A percentile compares a stretch with the other conserved stretches of the same genome.
Evolutionary conservation across 2,329 filamentous ascomycete genomes (phyloP).

Genomic region (Capronia epimyces): DNA sequence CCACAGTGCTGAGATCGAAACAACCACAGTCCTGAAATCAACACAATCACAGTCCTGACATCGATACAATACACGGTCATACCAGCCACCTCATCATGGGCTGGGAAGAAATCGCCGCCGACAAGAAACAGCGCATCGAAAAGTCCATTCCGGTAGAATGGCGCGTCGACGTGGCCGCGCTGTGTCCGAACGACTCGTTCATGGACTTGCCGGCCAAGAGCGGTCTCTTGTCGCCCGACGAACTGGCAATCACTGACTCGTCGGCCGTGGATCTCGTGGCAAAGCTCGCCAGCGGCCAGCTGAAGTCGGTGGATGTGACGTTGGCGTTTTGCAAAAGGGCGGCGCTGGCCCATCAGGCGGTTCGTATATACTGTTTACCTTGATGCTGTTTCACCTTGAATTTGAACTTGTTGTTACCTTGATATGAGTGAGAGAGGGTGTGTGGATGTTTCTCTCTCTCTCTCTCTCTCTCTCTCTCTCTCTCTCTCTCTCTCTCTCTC

Average conservation of each 20-base stretch:
- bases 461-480: no score
- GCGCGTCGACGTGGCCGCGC: conserved; percentile 11
- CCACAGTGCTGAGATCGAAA: no score
- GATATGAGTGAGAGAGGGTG: no score
- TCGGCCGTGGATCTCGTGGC: conserved; percentile 22
- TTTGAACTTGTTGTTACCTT: no score
- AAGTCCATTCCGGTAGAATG: conserved; percentile 26
- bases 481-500: no score
- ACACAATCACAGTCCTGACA: no score
- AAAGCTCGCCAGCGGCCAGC: conserved; percentile 5
- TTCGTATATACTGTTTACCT: no score
- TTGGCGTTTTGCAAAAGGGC: conserved; percentile 7
- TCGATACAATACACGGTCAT: no score
- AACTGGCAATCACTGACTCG: conserved; percentile 24
- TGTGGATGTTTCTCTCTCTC: no score
- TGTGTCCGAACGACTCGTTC: conserved; percentile 2
- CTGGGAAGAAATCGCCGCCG: conserved; percentile 25
- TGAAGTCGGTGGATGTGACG: conserved; percentile 8
- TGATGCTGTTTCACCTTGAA: no score
- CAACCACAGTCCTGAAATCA: no score
- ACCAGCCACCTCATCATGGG: neutral
- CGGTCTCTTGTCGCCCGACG: conserved; percentile 20
- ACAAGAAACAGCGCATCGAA: conserved; percentile 23
- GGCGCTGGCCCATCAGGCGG: conserved; percentile 7
- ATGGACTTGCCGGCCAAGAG: conserved; percentile 18